Evolutionary conservation across 176 grass and related monocot species (phyloP).

Genomic region (Microstegium vimineum): DNA sequence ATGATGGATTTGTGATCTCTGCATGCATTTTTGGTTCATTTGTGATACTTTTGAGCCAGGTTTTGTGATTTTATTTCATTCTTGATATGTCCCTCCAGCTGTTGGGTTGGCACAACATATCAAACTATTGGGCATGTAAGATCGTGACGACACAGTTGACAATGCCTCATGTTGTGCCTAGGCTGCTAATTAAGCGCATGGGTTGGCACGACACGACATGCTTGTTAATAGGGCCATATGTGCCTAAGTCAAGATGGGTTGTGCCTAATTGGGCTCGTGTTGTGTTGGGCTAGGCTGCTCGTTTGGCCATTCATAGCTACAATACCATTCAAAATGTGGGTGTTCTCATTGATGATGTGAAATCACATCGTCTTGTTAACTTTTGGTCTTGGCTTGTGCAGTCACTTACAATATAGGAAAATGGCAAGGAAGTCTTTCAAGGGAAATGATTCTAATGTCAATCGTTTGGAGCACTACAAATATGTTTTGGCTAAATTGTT

Average conservation of each 20-base stretch:
- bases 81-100: neutral
- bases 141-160: neutral
- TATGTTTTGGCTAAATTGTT: constrained; percentile 8
- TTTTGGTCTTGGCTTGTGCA: neutral
- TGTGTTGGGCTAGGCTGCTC: neutral
- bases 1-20: neutral
- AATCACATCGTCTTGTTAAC: neutral
- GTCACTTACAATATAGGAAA: neutral
- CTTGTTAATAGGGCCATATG: neutral
- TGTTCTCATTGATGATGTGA: neutral
- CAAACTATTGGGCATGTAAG: neutral
- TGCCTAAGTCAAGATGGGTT: too few species aligned
- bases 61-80: neutral
- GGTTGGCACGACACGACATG: neutral
- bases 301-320: neutral
- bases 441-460: neutral
- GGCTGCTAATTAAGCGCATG: neutral
- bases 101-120: neutral
- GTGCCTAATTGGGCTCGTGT: too few species aligned
- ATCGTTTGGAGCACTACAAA: constrained; percentile 10
- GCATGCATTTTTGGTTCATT: neutral
- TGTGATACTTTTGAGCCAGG: neutral
- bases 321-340: neutral
- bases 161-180: neutral
- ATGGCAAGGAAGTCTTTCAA: neutral